Evolutionary conservation across 129 eudicot genomes (phyloP).

Genomic region (Flaveria ramosissima): DNA sequence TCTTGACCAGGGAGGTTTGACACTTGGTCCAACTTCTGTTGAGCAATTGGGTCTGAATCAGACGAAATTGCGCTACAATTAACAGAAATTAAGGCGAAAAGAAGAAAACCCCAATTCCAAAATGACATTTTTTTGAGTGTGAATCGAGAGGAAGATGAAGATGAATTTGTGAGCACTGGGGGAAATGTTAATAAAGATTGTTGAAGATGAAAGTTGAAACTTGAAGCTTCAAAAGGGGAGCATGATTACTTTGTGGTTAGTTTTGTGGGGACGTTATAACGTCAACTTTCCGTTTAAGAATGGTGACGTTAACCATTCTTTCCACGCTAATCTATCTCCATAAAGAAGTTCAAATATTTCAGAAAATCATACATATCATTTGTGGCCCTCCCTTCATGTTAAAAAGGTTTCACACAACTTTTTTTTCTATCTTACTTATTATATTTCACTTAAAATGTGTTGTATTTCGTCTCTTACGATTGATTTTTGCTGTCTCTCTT

Average conservation of each 20-base stretch:
- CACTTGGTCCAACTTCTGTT: slow-evolving; percentile 56
- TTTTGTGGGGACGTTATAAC: slow-evolving; percentile 30
- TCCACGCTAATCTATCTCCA: not conserved
- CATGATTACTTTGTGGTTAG: too few relatives aligned
- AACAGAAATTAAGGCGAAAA: slow-evolving; percentile 31
- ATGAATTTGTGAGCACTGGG: not conserved
- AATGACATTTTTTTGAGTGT: slow-evolving; percentile 30
- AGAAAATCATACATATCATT: too few relatives aligned
- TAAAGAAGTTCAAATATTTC: too few relatives aligned
- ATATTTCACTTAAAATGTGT: too few relatives aligned
- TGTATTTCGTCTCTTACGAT: too few relatives aligned
- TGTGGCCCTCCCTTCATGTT: too few relatives aligned
- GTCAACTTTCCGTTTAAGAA: slow-evolving; percentile 29
- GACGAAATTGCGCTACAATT: slow-evolving; percentile 30
- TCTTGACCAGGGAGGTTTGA: slow-evolving; percentile 71
- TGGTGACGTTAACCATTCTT: not conserved
- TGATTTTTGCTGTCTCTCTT: too few relatives aligned
- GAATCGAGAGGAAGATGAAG: slow-evolving; percentile 2
- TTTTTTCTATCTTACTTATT: too few relatives aligned
- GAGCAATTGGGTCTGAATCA: slow-evolving; percentile 41
- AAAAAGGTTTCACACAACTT: too few relatives aligned
- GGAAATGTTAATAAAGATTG: not conserved
- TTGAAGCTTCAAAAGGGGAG: too few relatives aligned
- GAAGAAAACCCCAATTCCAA: slow-evolving; percentile 41
- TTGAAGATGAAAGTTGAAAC: too few relatives aligned